Percentiles rank a stretch among this genome's conserved stretches.
Evolutionary conservation across 805 yeast genomes (phyloP).

Genomic region (Ogataea nitratoaversa): DNA sequence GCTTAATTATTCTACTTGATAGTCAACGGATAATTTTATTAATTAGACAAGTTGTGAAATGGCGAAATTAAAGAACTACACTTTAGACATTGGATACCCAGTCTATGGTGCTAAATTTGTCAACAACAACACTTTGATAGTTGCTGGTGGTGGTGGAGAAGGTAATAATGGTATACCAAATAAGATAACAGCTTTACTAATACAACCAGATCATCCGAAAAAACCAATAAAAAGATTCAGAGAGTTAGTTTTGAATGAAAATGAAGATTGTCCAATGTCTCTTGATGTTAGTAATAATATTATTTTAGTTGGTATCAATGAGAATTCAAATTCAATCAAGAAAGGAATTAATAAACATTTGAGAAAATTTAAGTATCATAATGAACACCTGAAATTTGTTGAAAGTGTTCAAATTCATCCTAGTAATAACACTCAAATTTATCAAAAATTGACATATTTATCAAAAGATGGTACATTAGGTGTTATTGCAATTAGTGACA

Average conservation of each 20-base stretch:
- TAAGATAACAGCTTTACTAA: slow-evolving; percentile 62
- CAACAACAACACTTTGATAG: slow-evolving; percentile 54
- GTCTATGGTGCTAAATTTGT: slow-evolving; percentile 74
- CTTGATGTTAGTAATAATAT: slow-evolving; percentile 52
- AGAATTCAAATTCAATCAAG: slow-evolving; percentile 52
- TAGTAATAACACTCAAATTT: slow-evolving; percentile 47
- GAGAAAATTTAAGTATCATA: slow-evolving; percentile 56
- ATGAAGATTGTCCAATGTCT: slow-evolving; percentile 88
- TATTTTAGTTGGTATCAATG: slow-evolving; percentile 75
- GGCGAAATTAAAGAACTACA: slow-evolving; percentile 22
- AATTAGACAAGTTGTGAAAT: too few relatives aligned
- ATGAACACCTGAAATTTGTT: slow-evolving; percentile 57
- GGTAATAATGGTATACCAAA: slow-evolving; percentile 87
- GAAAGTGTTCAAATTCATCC: slow-evolving; percentile 57
- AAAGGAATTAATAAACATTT: slow-evolving; percentile 66
- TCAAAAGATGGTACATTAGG: slow-evolving; percentile 59
- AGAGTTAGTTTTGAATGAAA: slow-evolving; percentile 47
- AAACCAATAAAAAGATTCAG: slow-evolving; percentile 52
- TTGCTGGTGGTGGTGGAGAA: slow-evolving; percentile 95
- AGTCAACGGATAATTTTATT: too few relatives aligned
- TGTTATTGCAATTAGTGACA: slow-evolving; percentile 62
- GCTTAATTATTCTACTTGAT: too few relatives aligned
- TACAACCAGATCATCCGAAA: slow-evolving; percentile 49
- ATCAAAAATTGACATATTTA: slow-evolving; percentile 58
- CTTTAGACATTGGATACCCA: slow-evolving; percentile 58